Percentiles rank a stretch among this genome's conserved stretches.
These are phyloP conservation scores for Heritiera littoralis DNA, from an alignment of 345 rosid genomes.

Conservation along the genomic window DNA sequence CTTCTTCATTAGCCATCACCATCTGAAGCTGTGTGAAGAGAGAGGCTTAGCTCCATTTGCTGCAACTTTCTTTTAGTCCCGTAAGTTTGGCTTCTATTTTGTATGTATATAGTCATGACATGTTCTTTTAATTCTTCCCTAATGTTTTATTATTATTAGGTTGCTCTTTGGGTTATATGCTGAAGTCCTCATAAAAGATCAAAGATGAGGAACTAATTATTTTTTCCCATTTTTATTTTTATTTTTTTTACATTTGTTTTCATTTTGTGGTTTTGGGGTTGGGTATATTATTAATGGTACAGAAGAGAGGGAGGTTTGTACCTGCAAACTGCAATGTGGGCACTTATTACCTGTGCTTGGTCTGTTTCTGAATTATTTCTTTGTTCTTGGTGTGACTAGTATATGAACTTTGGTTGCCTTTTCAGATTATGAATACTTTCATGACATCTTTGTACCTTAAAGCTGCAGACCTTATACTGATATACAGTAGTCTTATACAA, in stretches of 20 bases:
- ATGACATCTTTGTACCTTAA: background rate
- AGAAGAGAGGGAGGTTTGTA: conserved; percentile 44
- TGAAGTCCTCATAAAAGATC: conserved; percentile 31
- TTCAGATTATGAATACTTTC: background rate
- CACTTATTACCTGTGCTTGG: conserved; percentile 8
- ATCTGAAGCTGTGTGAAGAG: conserved; percentile 31
- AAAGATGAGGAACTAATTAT: conserved; percentile 24
- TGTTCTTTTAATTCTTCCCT: conserved; percentile 19
- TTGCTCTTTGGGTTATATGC: conserved; percentile 36
- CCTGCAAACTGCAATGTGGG: conserved; percentile 38
- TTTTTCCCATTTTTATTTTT: too few species aligned
- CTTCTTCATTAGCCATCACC: conserved; percentile 33
- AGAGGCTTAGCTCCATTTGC: conserved; percentile 29
- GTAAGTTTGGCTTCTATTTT: conserved; percentile 37
- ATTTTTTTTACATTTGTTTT: conserved; percentile 13
- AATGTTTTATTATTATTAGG: conserved; percentile 23
- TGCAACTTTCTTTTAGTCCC: conserved; percentile 35
- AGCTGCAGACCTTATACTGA: background rate
- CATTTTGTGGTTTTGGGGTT: conserved; percentile 24
- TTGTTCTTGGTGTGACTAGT: background rate
- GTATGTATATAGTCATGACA: conserved; percentile 40
- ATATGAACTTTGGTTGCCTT: background rate
- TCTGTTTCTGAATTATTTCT: background rate
- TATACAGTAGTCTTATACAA: background rate
- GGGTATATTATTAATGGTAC: conserved; percentile 42